Base-by-base conservation (phyloP, 1,139 yeast genomes). In the Suhomyces yuchorum region DNA sequence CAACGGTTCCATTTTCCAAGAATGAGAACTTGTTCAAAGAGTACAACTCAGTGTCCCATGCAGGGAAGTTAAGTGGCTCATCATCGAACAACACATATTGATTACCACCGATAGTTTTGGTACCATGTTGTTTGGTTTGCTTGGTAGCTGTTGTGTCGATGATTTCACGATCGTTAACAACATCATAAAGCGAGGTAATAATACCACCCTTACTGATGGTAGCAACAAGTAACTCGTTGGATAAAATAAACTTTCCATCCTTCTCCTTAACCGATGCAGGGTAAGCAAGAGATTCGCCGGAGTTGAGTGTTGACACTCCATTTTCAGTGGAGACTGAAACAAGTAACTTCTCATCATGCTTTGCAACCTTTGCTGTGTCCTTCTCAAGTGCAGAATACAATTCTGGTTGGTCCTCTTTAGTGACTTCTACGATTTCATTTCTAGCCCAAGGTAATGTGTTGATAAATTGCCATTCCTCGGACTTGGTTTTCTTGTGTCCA, bases 1-100 rank as follows among this genome's bases (percentile, higher is more conserved):
- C 71, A 18, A 84, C 78, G 37, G 67, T 65, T 67, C 80, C 63
- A 71, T 58, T 55, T 8, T 57, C 54, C 51, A 76, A 60, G 54
- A 84, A 82, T 48, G 74, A 72, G 61, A 79, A 82, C 55, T 85
- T 87, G 56, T 85, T 87, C 54, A 87, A 77, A 0, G 96, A 86
- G 63, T 81, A 93, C 51, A 91, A 76, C 63, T 93, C 99, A 0
- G 98, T 92, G 63, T 93, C 98, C 98, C 99, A 93, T 1, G 98
- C 98, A 43, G 92, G 97, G 82, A 85, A 92, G 50, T 79, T 84
- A 60, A 90, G 72, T 11, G 98, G 98, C 54, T 90, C 88, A 65
- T 93, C 98, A 55, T 91, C 93, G 60, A 87, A 87, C 48, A 93
- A 63, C 2, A 89, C 80, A 56, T 82, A 84, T 64, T 87, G 96